These are phyloP conservation scores for Boletellus ananas DNA, from an alignment of 768 basidiomycete species.

Conservation along the genomic window DNA sequence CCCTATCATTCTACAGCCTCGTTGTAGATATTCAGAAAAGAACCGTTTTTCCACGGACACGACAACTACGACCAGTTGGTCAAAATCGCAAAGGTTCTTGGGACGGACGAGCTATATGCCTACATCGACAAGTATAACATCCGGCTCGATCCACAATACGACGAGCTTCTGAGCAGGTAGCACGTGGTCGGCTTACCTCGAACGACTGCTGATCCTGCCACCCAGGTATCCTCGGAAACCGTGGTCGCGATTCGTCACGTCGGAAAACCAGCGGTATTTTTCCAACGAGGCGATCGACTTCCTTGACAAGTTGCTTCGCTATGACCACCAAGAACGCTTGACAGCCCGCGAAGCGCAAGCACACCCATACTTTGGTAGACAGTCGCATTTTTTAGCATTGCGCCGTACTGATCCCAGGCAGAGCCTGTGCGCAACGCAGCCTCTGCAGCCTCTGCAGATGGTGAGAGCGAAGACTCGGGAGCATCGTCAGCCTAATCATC, in stretches of 20 bases:
- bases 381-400: conserved; percentile 5
- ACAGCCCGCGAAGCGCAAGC: conserved; percentile 91
- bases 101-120: conserved; percentile 89
- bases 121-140: conserved; percentile 97
- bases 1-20: not conserved
- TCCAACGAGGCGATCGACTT: conserved; percentile 97
- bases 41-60: conserved; percentile 98
- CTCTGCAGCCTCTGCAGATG: conserved; percentile 45
- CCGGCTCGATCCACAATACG: conserved; percentile 92
- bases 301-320: conserved; percentile 90
- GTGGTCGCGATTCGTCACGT: conserved; percentile 93
- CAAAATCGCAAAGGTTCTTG: conserved; percentile 96
- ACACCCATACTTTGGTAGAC: conserved; percentile 87
- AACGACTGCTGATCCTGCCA: conserved; percentile 3
- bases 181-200: conserved; percentile 11
- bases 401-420: conserved; percentile 29
- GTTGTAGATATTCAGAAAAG: conserved; percentile 92
- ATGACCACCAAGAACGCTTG: conserved; percentile 95
- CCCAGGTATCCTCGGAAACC: conserved; percentile 86
- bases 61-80: conserved; percentile 99
- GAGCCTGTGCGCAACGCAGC: conserved; percentile 62
- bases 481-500: conserved; percentile 32
- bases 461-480: conserved; percentile 55
- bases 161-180: conserved; percentile 86
- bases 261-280: conserved; percentile 93